A percentile compares a stretch with the other conserved stretches of the same genome.
These are phyloP conservation scores for Lactifluus pinguis DNA, from an alignment of 768 basidiomycete species.

Conservation along the genomic window DNA sequence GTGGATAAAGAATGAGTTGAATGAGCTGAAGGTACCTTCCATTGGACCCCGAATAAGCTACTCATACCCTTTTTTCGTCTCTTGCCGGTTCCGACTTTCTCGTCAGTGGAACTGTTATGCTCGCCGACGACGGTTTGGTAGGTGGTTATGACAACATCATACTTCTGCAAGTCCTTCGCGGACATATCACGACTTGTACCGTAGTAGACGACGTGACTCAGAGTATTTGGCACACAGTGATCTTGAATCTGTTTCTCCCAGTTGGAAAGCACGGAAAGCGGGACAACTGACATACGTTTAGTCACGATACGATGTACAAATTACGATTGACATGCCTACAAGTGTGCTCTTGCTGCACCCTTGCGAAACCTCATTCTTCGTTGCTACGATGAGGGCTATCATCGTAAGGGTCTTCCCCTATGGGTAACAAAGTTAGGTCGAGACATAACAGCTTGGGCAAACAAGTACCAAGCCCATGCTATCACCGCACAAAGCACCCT, in stretches of 20 bases:
- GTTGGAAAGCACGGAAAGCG: constrained; percentile 78
- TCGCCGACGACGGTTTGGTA: constrained; percentile 66
- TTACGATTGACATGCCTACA: constrained; percentile 48
- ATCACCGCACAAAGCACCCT: constrained; percentile 84
- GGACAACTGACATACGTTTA: constrained; percentile 46
- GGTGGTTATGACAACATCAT: constrained; percentile 78
- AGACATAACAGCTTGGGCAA: not conserved
- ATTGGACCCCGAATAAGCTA: constrained; percentile 58
- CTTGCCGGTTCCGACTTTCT: constrained; percentile 34
- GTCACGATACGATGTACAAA: not conserved
- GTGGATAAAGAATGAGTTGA: too few relatives aligned
- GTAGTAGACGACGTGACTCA: constrained; percentile 61
- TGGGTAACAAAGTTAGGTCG: not conserved
- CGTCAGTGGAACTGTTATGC: constrained; percentile 27
- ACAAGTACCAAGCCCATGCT: constrained; percentile 67
- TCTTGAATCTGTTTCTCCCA: constrained; percentile 82
- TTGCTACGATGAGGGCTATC: constrained; percentile 71
- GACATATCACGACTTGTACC: constrained; percentile 53
- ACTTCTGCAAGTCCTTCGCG: constrained; percentile 49
- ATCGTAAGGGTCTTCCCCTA: constrained; percentile 90
- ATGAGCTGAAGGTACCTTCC: constrained; percentile 54
- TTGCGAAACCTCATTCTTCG: constrained; percentile 50
- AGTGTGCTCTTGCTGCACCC: constrained; percentile 63
- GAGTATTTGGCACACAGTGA: constrained; percentile 46
- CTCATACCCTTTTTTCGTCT: constrained; percentile 56